These are phyloP conservation scores for Pugionium cornutum DNA, from an alignment of 345 rosid genomes.

Conservation along the genomic window DNA sequence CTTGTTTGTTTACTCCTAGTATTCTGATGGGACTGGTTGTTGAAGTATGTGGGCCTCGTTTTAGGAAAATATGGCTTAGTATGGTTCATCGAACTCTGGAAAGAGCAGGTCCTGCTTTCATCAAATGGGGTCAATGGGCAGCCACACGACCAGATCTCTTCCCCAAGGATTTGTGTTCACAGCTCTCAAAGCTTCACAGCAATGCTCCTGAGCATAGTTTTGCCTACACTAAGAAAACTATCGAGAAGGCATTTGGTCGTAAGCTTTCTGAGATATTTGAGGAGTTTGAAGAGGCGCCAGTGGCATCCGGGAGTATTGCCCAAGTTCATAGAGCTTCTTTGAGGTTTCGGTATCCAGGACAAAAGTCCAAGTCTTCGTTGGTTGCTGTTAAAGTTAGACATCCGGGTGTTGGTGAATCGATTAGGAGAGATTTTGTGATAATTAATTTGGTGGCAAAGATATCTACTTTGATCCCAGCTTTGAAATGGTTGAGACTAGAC, in stretches of 20 bases:
- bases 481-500: conserved; percentile 93
- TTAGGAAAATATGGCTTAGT: conserved; percentile 74
- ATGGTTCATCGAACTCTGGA: conserved; percentile 74
- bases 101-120: conserved; percentile 95
- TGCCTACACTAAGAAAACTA: conserved; percentile 72
- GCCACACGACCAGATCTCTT: conserved; percentile 98
- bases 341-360: conserved; percentile 81
- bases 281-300: conserved; percentile 82
- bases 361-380: conserved; percentile 62
- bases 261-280: conserved; percentile 81
- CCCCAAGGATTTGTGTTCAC: conserved; percentile 79
- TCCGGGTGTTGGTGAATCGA: conserved; percentile 98
- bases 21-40: conserved; percentile 76
- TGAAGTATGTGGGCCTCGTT: conserved; percentile 61
- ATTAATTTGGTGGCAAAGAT: conserved; percentile 75
- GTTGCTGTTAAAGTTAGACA: conserved; percentile 99
- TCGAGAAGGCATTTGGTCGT: conserved; percentile 93
- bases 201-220: conserved; percentile 94
- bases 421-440: conserved; percentile 87
- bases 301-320: conserved; percentile 98
- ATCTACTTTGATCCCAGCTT: conserved; percentile 71
- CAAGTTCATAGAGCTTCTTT: conserved; percentile 95
- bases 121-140: conserved; percentile 99
- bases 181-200: conserved; percentile 87
- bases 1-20: conserved; percentile 72